Evolutionary conservation across 164 flowering plant genomes (phyloP).

Genomic region (Amborella trichopoda): DNA sequence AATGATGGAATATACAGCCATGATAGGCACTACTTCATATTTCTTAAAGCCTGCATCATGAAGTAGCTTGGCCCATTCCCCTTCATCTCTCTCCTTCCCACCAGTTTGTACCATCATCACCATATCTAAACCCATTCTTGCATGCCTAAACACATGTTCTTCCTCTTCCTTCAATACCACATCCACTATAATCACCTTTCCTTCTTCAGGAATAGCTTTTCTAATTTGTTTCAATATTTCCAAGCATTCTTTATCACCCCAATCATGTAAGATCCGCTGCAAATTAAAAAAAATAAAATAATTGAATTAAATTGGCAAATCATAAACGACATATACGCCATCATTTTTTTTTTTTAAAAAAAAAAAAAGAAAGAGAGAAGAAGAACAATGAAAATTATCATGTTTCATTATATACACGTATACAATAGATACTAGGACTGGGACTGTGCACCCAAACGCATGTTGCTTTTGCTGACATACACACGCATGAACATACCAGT

Average conservation of each 20-base stretch:
- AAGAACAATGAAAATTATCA: not conserved
- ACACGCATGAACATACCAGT: no score
- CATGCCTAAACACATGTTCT: not conserved
- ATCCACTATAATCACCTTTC: slow-evolving; percentile 11
- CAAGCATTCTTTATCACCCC: slow-evolving; percentile 5
- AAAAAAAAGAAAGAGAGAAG: not conserved
- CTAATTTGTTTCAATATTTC: slow-evolving; percentile 6
- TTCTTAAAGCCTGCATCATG: slow-evolving; percentile 4
- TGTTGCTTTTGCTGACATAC: no score
- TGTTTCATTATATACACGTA: no score
- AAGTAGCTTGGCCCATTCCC: slow-evolving; percentile 7
- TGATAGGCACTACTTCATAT: not conserved
- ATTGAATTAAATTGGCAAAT: not conserved
- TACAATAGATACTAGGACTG: no score
- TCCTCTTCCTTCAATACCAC: slow-evolving; percentile 1
- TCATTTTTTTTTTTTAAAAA: not conserved
- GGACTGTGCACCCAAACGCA: no score
- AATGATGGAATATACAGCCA: slow-evolving; percentile 6
- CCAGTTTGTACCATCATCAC: slow-evolving; percentile 7
- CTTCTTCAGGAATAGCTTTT: slow-evolving; percentile 5
- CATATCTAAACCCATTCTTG: slow-evolving; percentile 4
- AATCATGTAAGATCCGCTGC: slow-evolving; percentile 6
- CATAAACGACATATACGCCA: not conserved
- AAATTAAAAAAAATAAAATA: not conserved
- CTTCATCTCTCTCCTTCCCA: slow-evolving; percentile 9